Evolutionary conservation across 2,329 filamentous ascomycete species (phyloP).

Genomic region (Beauveria asiatica): DNA sequence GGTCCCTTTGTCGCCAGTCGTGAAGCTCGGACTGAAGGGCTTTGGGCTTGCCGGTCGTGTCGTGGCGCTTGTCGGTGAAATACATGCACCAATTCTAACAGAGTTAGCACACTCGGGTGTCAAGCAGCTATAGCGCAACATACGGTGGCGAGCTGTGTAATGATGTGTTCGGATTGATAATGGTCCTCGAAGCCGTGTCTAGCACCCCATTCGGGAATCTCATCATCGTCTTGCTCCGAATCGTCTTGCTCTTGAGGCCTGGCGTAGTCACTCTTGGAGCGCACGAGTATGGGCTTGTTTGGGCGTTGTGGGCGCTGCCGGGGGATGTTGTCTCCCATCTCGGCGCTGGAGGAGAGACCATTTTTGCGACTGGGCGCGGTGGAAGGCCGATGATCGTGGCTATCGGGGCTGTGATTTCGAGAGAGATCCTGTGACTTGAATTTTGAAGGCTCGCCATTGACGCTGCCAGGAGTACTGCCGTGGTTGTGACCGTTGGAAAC

Average conservation of each 20-base stretch:
- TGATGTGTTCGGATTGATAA: conserved; percentile 83
- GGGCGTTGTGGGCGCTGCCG: conserved; percentile 30
- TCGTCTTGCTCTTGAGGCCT: conserved; percentile 33
- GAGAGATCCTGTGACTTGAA: conserved; percentile 6
- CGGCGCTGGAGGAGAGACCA: conserved; percentile 17
- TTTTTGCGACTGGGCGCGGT: conserved; percentile 38
- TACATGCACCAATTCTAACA: conserved; percentile 97
- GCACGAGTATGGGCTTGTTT: conserved; percentile 41
- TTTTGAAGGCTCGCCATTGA: conserved; percentile 5
- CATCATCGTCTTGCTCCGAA: conserved; percentile 34
- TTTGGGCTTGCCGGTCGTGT: conserved; percentile 83
- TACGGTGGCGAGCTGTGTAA: conserved; percentile 74
- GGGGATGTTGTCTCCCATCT: conserved; percentile 24
- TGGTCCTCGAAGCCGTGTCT: conserved; percentile 90
- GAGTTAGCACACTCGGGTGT: not conserved
- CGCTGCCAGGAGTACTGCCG: conserved; percentile 3
- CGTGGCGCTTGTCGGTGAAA: conserved; percentile 95
- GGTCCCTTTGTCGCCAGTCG: conserved; percentile 96
- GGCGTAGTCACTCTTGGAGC: conserved; percentile 50
- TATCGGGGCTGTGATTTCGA: conserved; percentile 5
- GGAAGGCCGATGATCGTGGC: conserved; percentile 31
- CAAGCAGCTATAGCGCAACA: conserved; percentile 27
- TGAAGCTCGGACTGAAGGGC: conserved; percentile 58
- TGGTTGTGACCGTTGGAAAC: conserved; percentile 4
- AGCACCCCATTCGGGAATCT: conserved; percentile 46